Conservation (phyloP, 345 rosid species). For the Aquilaria yunnanensis region DNA sequence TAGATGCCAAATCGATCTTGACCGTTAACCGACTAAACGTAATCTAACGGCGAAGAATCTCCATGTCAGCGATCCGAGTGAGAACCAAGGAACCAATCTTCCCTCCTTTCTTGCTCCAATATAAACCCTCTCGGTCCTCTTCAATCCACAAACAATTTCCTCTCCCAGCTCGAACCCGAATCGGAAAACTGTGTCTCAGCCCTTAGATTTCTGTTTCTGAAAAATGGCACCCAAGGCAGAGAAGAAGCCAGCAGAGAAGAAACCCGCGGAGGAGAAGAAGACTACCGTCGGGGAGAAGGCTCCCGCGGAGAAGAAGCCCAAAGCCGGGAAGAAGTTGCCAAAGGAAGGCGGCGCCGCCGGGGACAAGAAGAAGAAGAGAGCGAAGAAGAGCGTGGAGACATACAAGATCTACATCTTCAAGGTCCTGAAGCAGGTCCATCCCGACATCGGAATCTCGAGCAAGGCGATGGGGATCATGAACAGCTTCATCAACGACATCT, state of each 20-base stretch:
- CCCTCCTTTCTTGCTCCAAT: no score
- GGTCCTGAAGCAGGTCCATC: slow-evolving; percentile 11
- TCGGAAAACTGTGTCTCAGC: no score
- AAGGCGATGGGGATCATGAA: slow-evolving; percentile 13
- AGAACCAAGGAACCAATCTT: no score
- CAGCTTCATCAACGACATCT: slow-evolving; percentile 13
- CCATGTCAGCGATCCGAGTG: no score
- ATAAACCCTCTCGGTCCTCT: no score
- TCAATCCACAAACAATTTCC: no score
- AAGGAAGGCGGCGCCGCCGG: slow-evolving; percentile 7
- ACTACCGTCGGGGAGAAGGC: slow-evolving; percentile 7
- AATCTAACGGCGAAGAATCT: no score
- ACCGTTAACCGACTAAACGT: no score
- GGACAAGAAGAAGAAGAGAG: slow-evolving; percentile 9
- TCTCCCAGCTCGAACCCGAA: no score
- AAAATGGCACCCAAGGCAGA: no score
- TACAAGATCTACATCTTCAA: slow-evolving; percentile 12
- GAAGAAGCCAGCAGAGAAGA: not conserved
- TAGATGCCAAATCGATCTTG: no score
- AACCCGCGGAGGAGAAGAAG: slow-evolving; percentile 9
- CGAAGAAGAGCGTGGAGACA: slow-evolving; percentile 2
- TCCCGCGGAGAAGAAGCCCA: slow-evolving; percentile 11
- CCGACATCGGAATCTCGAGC: slow-evolving; percentile 10
- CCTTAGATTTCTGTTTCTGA: no score
- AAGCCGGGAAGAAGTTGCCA: slow-evolving; percentile 6